Percentiles rank a stretch among this genome's conserved stretches.
phyloP scores from a whole-genome alignment of 441 rosid species.

The Rhodomyrtus psidioides region DNA sequence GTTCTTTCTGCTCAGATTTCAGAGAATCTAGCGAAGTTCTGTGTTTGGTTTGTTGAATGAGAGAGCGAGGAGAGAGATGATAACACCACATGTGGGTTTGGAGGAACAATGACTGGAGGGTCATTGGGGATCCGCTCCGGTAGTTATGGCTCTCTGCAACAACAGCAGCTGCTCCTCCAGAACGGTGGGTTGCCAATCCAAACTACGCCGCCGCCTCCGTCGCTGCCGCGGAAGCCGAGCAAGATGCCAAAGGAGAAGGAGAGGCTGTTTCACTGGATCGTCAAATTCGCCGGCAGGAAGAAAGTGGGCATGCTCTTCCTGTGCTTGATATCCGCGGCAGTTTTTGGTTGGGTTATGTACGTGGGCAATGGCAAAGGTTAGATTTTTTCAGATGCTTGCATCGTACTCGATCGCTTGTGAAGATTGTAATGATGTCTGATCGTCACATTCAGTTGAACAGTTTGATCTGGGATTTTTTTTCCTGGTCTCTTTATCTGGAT shows the following conservation, averaged over 20 bases:
- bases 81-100: conserved; percentile 22
- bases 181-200: conserved; percentile 52
- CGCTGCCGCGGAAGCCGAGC: conserved; percentile 50
- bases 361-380: conserved; percentile 65
- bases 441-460: neutral
- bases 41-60: neutral
- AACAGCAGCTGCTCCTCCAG: conserved; percentile 22
- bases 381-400: neutral
- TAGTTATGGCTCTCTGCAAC: conserved; percentile 90
- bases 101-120: conserved; percentile 62
- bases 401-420: neutral
- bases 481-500: neutral
- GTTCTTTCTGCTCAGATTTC: neutral
- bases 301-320: conserved; percentile 92
- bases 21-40: neutral
- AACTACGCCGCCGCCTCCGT: conserved; percentile 16
- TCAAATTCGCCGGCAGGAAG: conserved; percentile 82
- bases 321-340: conserved; percentile 67
- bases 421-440: neutral
- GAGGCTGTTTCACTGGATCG: conserved; percentile 69
- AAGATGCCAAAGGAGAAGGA: conserved; percentile 89
- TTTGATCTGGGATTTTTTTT: neutral
- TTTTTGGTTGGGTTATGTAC: conserved; percentile 72
- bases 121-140: conserved; percentile 86
- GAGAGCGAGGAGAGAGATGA: conserved; percentile 31